Conservation (phyloP, 1,139 yeast species). For the Yamadazyma jaroonii region DNA sequence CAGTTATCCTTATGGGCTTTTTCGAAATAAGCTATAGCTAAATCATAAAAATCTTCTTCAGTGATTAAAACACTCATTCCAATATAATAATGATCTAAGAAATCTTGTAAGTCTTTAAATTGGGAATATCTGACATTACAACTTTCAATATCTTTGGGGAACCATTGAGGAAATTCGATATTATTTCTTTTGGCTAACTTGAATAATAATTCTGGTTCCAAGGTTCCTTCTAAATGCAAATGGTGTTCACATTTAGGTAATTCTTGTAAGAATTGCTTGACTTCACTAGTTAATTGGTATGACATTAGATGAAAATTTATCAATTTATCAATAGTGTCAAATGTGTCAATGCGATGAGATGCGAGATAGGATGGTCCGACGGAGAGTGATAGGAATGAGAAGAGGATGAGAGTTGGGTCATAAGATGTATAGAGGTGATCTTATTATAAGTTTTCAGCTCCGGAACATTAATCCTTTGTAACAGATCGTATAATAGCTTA, state of each 20-base stretch:
- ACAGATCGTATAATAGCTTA: no score
- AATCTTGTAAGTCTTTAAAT: constrained; percentile 70
- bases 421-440: no score
- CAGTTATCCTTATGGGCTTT: constrained; percentile 63
- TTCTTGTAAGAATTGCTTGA: constrained; percentile 50
- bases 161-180: constrained; percentile 53
- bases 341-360: not conserved
- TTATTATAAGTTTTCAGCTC: no score
- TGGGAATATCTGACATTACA: constrained; percentile 56
- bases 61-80: constrained; percentile 70
- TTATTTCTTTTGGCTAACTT: constrained; percentile 59
- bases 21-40: constrained; percentile 70
- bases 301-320: constrained; percentile 3
- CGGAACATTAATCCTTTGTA: no score
- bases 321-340: not conserved
- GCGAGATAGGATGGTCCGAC: not conserved
- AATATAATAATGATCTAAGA: constrained; percentile 71
- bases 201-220: constrained; percentile 69
- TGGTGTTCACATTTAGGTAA: constrained; percentile 85
- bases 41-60: constrained; percentile 66
- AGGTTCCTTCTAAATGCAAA: constrained; percentile 76
- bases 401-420: no score
- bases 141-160: constrained; percentile 54
- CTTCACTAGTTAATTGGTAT: constrained; percentile 10
- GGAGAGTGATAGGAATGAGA: no score